phyloP scores from a whole-genome alignment of 2,329 filamentous ascomycete species.

The Fusarium incarnatum region DNA sequence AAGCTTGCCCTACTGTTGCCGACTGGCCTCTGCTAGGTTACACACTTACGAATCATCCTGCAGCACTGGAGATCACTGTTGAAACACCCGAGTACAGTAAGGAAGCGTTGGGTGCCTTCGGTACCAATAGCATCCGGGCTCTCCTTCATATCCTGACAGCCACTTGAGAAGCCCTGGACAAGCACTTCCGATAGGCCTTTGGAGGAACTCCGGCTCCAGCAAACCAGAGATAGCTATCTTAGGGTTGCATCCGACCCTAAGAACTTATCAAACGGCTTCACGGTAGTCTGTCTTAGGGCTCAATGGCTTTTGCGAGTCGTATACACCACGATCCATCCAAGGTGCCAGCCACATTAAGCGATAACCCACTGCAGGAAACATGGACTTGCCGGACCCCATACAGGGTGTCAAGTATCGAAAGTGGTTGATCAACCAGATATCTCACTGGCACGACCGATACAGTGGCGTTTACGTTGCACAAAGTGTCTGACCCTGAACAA shows the following conservation, averaged over 20 bases:
- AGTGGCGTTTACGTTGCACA: constrained; percentile 13
- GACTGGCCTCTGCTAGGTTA: not conserved
- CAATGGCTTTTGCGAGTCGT: not conserved
- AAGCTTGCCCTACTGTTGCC: not conserved
- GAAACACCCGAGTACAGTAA: not conserved
- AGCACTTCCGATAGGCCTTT: not conserved
- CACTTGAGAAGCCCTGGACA: not conserved
- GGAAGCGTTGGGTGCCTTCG: not conserved
- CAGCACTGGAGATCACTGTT: not conserved
- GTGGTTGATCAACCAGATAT: not conserved
- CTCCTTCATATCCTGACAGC: not conserved
- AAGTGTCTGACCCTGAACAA: constrained; percentile 1
- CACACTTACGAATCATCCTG: constrained; percentile 5
- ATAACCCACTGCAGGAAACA: constrained; percentile 3
- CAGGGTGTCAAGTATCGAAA: not conserved
- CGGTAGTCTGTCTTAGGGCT: constrained; percentile 3
- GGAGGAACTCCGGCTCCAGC: not conserved
- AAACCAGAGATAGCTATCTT: not conserved
- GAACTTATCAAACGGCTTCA: not conserved
- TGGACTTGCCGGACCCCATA: not conserved
- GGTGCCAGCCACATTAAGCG: not conserved
- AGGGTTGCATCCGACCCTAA: not conserved
- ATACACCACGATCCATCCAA: constrained; percentile 6
- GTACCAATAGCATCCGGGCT: not conserved
- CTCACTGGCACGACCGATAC: not conserved